Conservation (phyloP, 805 yeast genomes). For the Diddensiella caesifluorescens region DNA sequence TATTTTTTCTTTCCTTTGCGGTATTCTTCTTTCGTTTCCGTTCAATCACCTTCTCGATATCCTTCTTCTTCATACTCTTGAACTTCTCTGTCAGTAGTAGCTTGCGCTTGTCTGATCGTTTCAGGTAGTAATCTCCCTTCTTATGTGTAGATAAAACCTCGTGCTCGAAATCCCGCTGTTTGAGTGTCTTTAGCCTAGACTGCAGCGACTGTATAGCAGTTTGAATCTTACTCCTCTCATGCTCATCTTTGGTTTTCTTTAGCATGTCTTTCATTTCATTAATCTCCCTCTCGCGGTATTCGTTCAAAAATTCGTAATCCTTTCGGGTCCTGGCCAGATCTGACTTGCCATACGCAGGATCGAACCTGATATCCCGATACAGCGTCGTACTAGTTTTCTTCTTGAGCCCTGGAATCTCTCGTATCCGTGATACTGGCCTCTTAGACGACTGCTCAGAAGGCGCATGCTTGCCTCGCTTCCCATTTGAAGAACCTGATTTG, state of each 20-base stretch:
- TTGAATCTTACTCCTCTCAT: constrained; percentile 35
- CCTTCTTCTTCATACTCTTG: constrained; percentile 34
- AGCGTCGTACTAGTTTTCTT: constrained; percentile 35
- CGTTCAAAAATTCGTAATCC: constrained; percentile 81
- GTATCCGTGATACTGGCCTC: constrained; percentile 58
- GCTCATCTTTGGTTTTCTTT: constrained; percentile 39
- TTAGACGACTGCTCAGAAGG: constrained; percentile 78
- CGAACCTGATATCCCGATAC: constrained; percentile 83
- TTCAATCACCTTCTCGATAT: constrained; percentile 31
- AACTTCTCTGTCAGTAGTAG: constrained; percentile 33
- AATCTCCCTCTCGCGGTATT: constrained; percentile 74
- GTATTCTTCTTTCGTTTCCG: constrained; percentile 34
- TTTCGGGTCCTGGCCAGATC: constrained; percentile 61
- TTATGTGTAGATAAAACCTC: constrained; percentile 59
- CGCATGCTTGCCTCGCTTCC: constrained; percentile 68
- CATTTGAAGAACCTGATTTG: background rate
- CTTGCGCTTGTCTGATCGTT: constrained; percentile 35
- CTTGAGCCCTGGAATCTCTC: constrained; percentile 54
- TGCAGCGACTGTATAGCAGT: constrained; percentile 32
- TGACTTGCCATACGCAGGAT: constrained; percentile 81
- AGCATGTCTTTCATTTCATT: constrained; percentile 50
- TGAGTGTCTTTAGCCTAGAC: constrained; percentile 52
- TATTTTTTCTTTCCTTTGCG: constrained; percentile 35
- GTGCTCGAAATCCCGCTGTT: constrained; percentile 68
- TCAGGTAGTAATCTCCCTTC: constrained; percentile 50